Base-by-base conservation (phyloP, 2,329 filamentous ascomycete genomes). In the Trichoderma guizhouense region DNA sequence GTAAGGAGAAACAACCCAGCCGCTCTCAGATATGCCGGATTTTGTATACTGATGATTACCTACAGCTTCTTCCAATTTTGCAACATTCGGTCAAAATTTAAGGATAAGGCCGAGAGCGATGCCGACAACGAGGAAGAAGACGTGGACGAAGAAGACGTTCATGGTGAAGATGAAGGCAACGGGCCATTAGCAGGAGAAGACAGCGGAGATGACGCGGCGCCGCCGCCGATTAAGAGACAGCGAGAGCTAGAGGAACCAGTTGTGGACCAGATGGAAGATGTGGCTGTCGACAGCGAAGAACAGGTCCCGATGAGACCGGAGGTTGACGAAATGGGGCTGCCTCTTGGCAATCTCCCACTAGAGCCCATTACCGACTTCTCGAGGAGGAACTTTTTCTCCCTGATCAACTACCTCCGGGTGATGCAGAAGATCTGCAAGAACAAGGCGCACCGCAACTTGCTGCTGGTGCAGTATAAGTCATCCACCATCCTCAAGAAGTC, bases 361-460 rank as follows among this genome's bases (percentile, higher is more conserved):
- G 88, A 91, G 73, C 94, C 94, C 34, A 95, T 98, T 74, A 97
- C 93, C 1, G 90, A 91, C 77, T 98, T 95, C 83, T 97, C 93
- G 14, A 94, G 93, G 82, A 93, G 96, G 76, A 97, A 97, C 81
- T 97, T 98, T 85, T 97, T 97, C 85, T 93, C 94, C 1, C 89
- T 93, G 58, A 98, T 98, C 84, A 98, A 97, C 83, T 95, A 97
- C 82, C 87, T 99, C 24, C 94, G 97, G 75, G 91, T 98, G 72
- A 93, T 99, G 89, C 96, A 99, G 79, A 99, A 99, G 83, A 92
- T 98, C 72, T 98, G 95, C 83, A 97, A 97, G 77, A 89, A 93
- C 82, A 98, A 98, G 83, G 93, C 95, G 1, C 96, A 99, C 83
- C 92, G 96, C 70, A 97, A 97, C 81, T 86, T 99, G 15, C 88